These are phyloP conservation scores for Debaryomycetaceae sp. DNA, from an alignment of 1,139 yeast species.

Conservation along the genomic window DNA sequence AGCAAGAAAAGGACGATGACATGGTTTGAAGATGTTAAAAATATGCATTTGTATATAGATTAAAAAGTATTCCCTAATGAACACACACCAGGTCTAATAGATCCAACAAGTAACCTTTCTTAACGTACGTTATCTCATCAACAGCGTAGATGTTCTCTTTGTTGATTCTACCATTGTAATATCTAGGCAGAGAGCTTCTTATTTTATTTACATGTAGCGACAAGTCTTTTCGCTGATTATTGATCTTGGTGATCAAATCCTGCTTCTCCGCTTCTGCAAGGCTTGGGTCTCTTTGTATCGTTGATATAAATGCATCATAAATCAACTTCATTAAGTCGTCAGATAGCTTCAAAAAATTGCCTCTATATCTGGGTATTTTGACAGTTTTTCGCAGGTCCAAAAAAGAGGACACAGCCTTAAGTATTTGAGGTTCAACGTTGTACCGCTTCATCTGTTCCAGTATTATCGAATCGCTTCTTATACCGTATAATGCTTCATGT, in stretches of 20 bases:
- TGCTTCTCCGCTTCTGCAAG: conserved; percentile 2
- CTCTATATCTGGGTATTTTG: conserved; percentile 12
- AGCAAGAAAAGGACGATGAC: too few relatives aligned
- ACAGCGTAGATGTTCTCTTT: conserved; percentile 13
- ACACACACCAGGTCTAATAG: conserved; percentile 7
- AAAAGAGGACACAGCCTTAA: conserved; percentile 1
- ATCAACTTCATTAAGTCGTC: conserved; percentile 14
- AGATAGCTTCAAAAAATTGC: conserved; percentile 21
- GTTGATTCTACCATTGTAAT: conserved; percentile 5
- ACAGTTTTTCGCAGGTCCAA: conserved; percentile 3
- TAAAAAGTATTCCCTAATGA: neutral
- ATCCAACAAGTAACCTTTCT: conserved; percentile 21
- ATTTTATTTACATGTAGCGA: conserved; percentile 7
- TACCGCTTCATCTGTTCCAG: conserved; percentile 3
- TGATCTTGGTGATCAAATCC: conserved; percentile 10
- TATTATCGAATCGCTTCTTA: conserved; percentile 16
- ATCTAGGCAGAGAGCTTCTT: conserved; percentile 5
- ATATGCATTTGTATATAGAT: conserved; percentile 1
- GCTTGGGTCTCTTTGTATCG: conserved; percentile 6
- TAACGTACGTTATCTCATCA: conserved; percentile 23
- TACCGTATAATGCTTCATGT: conserved; percentile 17
- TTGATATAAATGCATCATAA: conserved; percentile 13
- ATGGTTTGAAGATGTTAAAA: neutral
- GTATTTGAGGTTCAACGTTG: neutral
- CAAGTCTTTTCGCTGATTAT: conserved; percentile 9